A percentile compares a stretch with the other conserved stretches of the same genome.
Conservation (phyloP, 2,329 filamentous ascomycete genomes). For the Aspergillus spinulosporus region DNA sequence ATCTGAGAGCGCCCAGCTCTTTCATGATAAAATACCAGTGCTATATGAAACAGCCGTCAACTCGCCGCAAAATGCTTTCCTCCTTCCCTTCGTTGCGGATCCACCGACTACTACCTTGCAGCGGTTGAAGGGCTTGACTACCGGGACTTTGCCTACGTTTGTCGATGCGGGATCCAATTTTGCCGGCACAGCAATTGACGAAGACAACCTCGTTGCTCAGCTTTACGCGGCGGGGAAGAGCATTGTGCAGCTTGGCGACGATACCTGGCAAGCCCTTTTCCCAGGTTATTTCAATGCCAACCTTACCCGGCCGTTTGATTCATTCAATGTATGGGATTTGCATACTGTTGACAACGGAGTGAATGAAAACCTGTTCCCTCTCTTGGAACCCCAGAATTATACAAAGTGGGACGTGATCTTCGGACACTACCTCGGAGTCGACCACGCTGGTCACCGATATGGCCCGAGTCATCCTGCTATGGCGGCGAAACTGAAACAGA, state of each 20-base stretch:
- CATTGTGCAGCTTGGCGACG: conserved; percentile 92
- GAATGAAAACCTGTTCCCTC: conserved; percentile 76
- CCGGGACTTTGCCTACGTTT: conserved; percentile 91
- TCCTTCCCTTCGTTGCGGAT: conserved; percentile 94
- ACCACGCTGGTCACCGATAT: conserved; percentile 95
- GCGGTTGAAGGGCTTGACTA: conserved; percentile 88
- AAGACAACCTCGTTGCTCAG: conserved; percentile 75
- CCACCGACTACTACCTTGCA: conserved; percentile 93
- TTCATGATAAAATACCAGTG: conserved; percentile 85
- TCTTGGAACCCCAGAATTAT: conserved; percentile 66
- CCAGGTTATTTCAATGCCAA: conserved; percentile 89
- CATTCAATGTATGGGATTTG: conserved; percentile 97
- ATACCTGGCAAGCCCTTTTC: conserved; percentile 94
- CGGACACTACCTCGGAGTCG: conserved; percentile 90
- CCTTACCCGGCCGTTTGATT: conserved; percentile 86
- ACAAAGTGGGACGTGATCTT: conserved; percentile 90
- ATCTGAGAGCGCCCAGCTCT: conserved; percentile 58
- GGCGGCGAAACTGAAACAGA: conserved; percentile 85
- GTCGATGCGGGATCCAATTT: conserved; percentile 94
- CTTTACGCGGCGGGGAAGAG: conserved; percentile 66
- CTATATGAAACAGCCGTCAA: conserved; percentile 77
- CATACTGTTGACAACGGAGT: conserved; percentile 97
- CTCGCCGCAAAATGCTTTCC: conserved; percentile 77
- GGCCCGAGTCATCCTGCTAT: conserved; percentile 91
- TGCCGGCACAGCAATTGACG: conserved; percentile 89